phyloP scores from a whole-genome alignment of 225 moss, liverwort and hornwort genomes.

The Asterella californica region DNA sequence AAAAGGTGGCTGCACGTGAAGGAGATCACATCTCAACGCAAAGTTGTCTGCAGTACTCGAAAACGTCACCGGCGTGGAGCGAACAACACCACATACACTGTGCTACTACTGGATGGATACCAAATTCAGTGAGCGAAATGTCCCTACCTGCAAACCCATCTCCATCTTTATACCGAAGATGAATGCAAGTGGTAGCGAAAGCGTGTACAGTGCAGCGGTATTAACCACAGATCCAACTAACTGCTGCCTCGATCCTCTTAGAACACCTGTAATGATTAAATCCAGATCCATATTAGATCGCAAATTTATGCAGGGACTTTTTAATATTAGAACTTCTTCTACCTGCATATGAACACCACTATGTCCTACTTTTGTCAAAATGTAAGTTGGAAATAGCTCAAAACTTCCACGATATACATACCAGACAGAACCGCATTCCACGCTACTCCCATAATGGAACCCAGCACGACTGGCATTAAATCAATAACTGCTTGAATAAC shows the following conservation, averaged over 20 bases:
- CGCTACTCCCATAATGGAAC: conserved; percentile 19
- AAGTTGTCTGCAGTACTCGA: not conserved
- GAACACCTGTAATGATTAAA: conserved; percentile 24
- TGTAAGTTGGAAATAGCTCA: not conserved
- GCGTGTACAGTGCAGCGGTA: conserved; percentile 28
- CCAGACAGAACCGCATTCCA: conserved; percentile 42
- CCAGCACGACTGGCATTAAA: conserved; percentile 24
- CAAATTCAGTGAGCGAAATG: not conserved
- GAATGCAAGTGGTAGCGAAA: conserved; percentile 38
- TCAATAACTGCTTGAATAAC: conserved; percentile 28
- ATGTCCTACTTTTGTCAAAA: not conserved
- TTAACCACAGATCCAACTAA: conserved; percentile 41
- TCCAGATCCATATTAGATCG: not conserved
- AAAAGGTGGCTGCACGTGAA: no score
- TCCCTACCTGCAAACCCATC: conserved; percentile 31
- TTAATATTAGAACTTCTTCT: not conserved
- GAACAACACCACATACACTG: not conserved
- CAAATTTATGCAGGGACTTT: not conserved
- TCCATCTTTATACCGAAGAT: conserved; percentile 28
- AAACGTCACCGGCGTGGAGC: not conserved
- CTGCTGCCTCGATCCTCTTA: conserved; percentile 53
- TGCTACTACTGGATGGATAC: not conserved
- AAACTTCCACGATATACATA: conserved; percentile 4
- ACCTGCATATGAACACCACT: not conserved
- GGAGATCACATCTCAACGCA: no score